phyloP scores from a whole-genome alignment of 2,329 filamentous ascomycete genomes.

The Fusarium transvaalense region DNA sequence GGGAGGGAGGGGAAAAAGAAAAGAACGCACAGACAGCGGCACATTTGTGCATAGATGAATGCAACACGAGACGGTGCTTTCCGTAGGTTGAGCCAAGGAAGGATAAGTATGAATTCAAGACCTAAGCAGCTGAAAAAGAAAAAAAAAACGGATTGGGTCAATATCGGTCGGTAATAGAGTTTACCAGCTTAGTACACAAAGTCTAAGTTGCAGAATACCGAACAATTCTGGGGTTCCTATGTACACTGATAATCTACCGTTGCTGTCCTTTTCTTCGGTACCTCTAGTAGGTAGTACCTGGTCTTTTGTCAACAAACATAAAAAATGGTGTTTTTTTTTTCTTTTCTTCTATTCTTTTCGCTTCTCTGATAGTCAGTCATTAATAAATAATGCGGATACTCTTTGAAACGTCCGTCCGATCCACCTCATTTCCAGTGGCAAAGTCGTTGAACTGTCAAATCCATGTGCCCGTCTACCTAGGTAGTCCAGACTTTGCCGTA shows the following conservation, averaged over 20 bases:
- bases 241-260: background rate
- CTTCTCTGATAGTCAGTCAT: background rate
- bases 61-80: conserved; percentile 19
- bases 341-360: no score
- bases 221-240: background rate
- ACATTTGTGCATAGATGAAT: background rate
- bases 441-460: conserved; percentile 23
- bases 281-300: no score
- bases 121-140: background rate
- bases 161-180: background rate
- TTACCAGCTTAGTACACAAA: background rate
- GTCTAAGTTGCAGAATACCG: background rate
- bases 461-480: no score
- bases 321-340: no score
- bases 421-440: conserved; percentile 15
- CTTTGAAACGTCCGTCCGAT: conserved; percentile 19
- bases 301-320: no score
- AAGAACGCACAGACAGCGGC: conserved; percentile 24
- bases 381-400: background rate
- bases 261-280: background rate
- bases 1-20: no score
- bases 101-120: background rate
- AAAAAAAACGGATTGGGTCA: background rate
- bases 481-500: no score
- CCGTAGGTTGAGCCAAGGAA: conserved; percentile 18